These are phyloP conservation scores for Karstenula rhodostoma DNA, from an alignment of 2,329 filamentous ascomycete genomes.

Conservation along the genomic window DNA sequence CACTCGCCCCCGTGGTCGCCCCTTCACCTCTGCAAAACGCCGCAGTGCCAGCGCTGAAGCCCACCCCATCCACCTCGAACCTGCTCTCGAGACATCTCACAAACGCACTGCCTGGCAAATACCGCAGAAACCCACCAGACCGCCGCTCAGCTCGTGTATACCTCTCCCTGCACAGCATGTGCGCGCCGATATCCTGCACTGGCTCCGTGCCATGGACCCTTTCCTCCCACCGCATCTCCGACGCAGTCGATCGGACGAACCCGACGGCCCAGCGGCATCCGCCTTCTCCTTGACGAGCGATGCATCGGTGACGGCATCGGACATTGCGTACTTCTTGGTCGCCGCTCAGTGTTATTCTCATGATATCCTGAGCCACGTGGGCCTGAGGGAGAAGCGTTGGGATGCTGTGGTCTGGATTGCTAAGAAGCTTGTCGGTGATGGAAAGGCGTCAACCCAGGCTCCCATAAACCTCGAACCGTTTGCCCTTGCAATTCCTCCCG, in stretches of 20 bases:
- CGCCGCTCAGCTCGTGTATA: constrained; percentile 26
- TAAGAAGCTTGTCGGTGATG: constrained; percentile 52
- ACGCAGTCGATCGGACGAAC: constrained; percentile 12
- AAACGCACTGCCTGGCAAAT: constrained; percentile 8
- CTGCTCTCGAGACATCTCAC: constrained; percentile 1
- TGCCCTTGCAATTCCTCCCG: constrained; percentile 29
- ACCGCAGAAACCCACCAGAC: constrained; percentile 19
- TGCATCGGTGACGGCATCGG: constrained; percentile 31
- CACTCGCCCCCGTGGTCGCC: constrained; percentile 29
- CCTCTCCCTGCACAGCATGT: constrained; percentile 29
- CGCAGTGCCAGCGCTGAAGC: constrained; percentile 14
- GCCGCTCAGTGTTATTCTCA: constrained; percentile 39
- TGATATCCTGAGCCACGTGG: constrained; percentile 53
- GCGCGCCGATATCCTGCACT: constrained; percentile 40
- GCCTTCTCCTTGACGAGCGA: neutral
- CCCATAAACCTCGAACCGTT: constrained; percentile 26
- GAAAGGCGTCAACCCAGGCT: constrained; percentile 21
- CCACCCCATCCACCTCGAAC: neutral
- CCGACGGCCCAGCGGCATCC: constrained; percentile 18
- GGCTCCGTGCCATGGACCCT: constrained; percentile 47
- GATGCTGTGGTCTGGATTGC: constrained; percentile 56
- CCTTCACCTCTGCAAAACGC: constrained; percentile 36
- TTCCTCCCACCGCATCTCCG: constrained; percentile 48
- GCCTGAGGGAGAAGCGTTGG: constrained; percentile 52
- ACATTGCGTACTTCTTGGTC: constrained; percentile 37